Evolutionary conservation across 345 rosid species (phyloP), one percentile per base, ranked within the genome.

Genomic region (Citrus unshiu): DNA sequence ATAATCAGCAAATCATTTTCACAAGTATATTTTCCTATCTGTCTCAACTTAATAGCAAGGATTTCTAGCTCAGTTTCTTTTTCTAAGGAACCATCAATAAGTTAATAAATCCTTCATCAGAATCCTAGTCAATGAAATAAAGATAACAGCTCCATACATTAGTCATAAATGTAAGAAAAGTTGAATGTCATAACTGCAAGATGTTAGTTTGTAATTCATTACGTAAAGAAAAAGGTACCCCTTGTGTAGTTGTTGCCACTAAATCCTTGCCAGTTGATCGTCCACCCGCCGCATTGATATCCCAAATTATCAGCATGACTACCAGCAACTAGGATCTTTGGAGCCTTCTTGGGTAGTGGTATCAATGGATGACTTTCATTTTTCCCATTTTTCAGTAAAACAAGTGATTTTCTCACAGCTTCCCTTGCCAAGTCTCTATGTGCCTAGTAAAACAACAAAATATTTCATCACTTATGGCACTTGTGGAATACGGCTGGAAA

Each of bases 241-340:
- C 88, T 83, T 12, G 97, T 94, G 51, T 73, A 58, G 72, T 87
- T 90, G 86, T 94, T 92, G 79, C 97, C 98, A 40, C 80, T 77
- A 73, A 85, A 86, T 68, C 97, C 99, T 88, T 91, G 99, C 97
- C 98, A 96, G 19, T 74, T 83, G 39, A 96, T 93, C 27, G 99
- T 91, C 99, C 99, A 96, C 58, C 99, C 99, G 74, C 99, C 99
- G 82, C 97, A 94, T 49, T 96, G 99, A 85, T 90, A 94, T 61
- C 99, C 99, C 77, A 96, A 90, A 84, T 96, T 90, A 81, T 94
- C 94, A 75, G 99, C 97, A 69, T 94, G 99, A 74, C 89, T 89
- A 24, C 99, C 98, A 46, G 97, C 90, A 14, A 96, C 94, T 21
- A 96, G 87, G 80, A 96, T 90, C 87, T 92, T 92, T 12, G 88